Evolutionary conservation across 148 eudicot genomes (phyloP), one percentile per base, ranked within the genome.

Genomic region (Amaranthus hypochondriacus): DNA sequence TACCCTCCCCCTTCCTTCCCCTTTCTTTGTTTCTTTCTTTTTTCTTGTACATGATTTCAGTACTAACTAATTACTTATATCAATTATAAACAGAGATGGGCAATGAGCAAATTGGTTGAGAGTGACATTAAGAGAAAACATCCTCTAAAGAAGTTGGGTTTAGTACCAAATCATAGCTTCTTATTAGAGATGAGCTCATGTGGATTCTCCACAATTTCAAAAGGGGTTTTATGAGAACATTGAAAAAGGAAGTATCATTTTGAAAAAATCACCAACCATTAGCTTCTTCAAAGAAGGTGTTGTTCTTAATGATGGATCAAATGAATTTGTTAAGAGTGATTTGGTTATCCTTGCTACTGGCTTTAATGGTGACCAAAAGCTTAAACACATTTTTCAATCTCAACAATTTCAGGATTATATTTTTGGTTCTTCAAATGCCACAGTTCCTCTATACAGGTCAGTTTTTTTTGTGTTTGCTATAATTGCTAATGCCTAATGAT

Each of bases 301-400:
- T 57, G 5, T 77, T n/a, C 28, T 89, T 5, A 83, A 84, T 48
- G 15, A 69, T 28, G 39, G 39, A 28, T 28, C 39, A 6, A 42
- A 7, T 39, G 55, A 77, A 58, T 57, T 70, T 13, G 12, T 84
- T 11, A 48, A 89, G 75, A 70, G 86, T 9, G 92, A 92, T 56
- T 8, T 92, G 57, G 85, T 92, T 68, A 81, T 92, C 63, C 75
- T 90, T 50, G 92, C 91, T 39, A 89, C 97, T 15, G 91, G 97
- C 0, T 88, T 82, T 76, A 85, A 73, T 39, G 90, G 90, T 47
- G 78, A 70, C 50, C 80, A 81, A 3, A 89, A 87, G 74, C 84
- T 91, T 11, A 81, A 75, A 53, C 63, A 81, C 64, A 76, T 86
- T 9, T 89, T 89, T 57, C 58, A 14, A 49, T 87, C 88, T 7